Base-by-base conservation (phyloP, 352 stramenopile genomes). In the Phytophthora citricola region DNA sequence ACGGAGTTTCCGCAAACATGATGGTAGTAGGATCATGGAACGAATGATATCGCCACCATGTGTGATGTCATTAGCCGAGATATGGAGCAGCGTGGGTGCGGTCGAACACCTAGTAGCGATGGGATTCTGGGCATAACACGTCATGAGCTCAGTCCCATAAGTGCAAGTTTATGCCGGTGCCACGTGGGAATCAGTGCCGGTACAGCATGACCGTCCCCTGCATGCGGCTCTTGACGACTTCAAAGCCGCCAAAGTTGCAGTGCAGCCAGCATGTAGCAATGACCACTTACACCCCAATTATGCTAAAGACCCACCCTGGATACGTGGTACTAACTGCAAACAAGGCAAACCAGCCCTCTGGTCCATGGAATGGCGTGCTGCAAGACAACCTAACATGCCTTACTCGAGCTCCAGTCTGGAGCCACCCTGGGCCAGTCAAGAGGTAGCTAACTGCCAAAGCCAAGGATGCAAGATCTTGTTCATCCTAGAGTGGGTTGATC, bases 41-140 rank as follows among this genome's bases (percentile, higher is more conserved):
- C 29, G 46, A 14, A 27, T 40, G n/a, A 26, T 39, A n/a, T 36
- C 44, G 44, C 26, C 38, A 26, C 26, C n/a, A 38, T 52, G 46
- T 39, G 29, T 53, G 46, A 41, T 53, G 46, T 53, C 46, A 53
- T 53, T 53, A 43, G 15, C 26, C n/a, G 29, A 45, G 34, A 20
- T 29, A 70, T 32, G 66, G 49, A 71, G 63, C 45, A 51, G 52
- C 27, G 27, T 40, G 57, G 27, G 41, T 59, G 26, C 38, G 44
- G 22, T 48, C 8, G 36, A 46, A 65, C 57, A 68, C 45, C 47
- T 55, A 38, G 32, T 50, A 50, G 47, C 31, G 3, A 15, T 36
- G 11, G 27, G 47, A 67, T 56, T 66, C 56, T 56, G 47, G 26
- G 46, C 62, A 22, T 71, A 71, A 66, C 56, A 71, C 63, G 63